Evolutionary conservation across 2,329 filamentous ascomycete genomes (phyloP).

Genomic region (Fusarium siculi): DNA sequence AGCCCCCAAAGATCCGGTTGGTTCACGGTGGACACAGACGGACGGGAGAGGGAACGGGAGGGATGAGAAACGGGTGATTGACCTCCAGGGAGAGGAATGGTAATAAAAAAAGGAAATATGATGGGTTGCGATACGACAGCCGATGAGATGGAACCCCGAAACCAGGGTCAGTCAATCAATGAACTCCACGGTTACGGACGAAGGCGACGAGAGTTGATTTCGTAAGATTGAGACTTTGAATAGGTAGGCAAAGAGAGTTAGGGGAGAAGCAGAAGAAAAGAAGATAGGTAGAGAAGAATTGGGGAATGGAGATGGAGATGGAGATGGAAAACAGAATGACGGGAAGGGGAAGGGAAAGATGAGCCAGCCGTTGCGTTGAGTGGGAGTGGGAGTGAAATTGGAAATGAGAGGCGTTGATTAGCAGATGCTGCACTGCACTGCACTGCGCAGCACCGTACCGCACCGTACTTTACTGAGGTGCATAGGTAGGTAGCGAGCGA

Average conservation of each 20-base stretch:
- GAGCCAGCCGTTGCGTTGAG: slow-evolving; percentile 1
- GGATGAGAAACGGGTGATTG: slow-evolving; percentile 43
- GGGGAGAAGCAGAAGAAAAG: not conserved
- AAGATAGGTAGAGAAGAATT: not conserved
- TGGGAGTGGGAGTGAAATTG: slow-evolving; percentile 23
- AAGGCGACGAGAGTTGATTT: slow-evolving; percentile 14
- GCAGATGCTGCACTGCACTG: not conserved
- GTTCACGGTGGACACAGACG: slow-evolving; percentile 15
- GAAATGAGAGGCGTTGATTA: slow-evolving; percentile 42
- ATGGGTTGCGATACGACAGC: slow-evolving; percentile 12
- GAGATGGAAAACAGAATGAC: slow-evolving; percentile 3
- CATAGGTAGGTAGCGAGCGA: not conserved
- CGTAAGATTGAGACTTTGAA: slow-evolving; percentile 6
- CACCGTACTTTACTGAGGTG: not conserved
- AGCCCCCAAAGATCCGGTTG: slow-evolving; percentile 13
- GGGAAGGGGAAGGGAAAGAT: slow-evolving; percentile 11
- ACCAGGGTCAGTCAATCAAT: slow-evolving; percentile 31
- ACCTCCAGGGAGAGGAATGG: slow-evolving; percentile 42
- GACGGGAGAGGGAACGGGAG: slow-evolving; percentile 27
- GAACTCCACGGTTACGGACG: not conserved
- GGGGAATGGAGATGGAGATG: not conserved
- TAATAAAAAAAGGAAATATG: slow-evolving; percentile 43
- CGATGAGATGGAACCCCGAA: slow-evolving; percentile 25
- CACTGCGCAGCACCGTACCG: not conserved
- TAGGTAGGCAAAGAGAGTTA: not conserved